Evolutionary conservation across 805 yeast genomes (phyloP), one percentile per base, ranked within the genome.

Genomic region (Naumovozyma castellii): DNA sequence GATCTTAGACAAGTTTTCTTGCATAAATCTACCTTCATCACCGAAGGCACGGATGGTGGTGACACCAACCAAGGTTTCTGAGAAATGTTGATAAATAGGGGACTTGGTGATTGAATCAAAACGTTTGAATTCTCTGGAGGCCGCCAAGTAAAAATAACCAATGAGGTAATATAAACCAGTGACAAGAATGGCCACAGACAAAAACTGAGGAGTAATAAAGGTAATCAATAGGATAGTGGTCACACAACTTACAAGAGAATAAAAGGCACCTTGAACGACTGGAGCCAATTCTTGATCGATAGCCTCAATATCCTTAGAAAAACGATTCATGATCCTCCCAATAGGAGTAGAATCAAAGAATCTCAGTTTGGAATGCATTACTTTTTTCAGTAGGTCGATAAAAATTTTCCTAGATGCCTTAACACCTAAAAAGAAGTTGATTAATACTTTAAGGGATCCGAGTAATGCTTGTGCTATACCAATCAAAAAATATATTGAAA

Each of bases 21-120:
- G 71, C 68, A 83, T 68, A 61, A 87, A 86, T 50, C 88, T 69
- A 41, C 80, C 70, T 54, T 83, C 92, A 48, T 84, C 85, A 50
- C 94, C 94, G 58, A 83, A 87, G 2, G 95, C 96, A 61, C 96
- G 76, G 49, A 86, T 85, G 3, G 95, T 84, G 5, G 92, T 75
- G 17, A 84, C 84, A 51, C 96, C 96, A 36, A 74, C 75, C 51
- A 86, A 68, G 9, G 94, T 83, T 63, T 86, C 96, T 17, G 90
- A 76, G 56, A 86, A 87, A 56, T 85, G 95, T 62, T 86, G 95
- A 62, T 84, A 92, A 44, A 86, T 85, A 20, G 96, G 96, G 2
- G 94, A 83, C 58, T 81, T 82, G 17, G 92, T 73, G 42, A 83
- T 72, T 2, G 95, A 79, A 49, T 86, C 95, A 54, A 67, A 75